These are phyloP conservation scores for Fimicolochytrium jonesii DNA, from an alignment of 192 early-diverging fungal species.

Conservation along the genomic window DNA sequence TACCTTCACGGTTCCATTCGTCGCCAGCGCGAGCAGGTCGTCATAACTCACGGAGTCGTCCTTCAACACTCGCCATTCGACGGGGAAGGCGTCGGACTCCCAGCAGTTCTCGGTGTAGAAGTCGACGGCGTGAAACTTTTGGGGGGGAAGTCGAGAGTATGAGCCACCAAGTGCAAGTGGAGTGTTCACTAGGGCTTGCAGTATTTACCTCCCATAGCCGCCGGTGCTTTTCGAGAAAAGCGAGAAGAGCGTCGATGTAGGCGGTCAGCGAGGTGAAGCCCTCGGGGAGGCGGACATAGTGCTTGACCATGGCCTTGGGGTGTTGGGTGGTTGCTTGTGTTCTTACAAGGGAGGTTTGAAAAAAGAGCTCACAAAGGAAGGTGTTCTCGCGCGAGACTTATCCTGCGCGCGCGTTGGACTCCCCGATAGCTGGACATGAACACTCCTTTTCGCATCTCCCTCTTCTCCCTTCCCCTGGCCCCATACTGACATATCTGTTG, in stretches of 20 bases:
- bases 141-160: background rate
- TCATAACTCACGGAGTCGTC: conserved; percentile 3
- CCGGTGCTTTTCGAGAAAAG: background rate
- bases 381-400: too few relatives aligned
- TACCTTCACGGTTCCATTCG: conserved; percentile 19
- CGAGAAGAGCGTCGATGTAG: background rate
- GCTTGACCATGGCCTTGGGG: too few relatives aligned
- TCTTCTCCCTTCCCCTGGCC: too few relatives aligned
- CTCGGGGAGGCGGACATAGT: conserved; percentile 10
- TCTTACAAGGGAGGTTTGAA: too few relatives aligned
- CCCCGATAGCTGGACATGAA: too few relatives aligned
- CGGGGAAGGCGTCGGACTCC: conserved; percentile 18
- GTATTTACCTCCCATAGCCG: conserved; percentile 3
- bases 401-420: too few relatives aligned
- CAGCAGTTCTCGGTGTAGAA: conserved; percentile 36
- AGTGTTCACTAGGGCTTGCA: too few relatives aligned
- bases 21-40: conserved; percentile 28
- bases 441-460: too few relatives aligned
- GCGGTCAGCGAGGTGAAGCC: background rate
- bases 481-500: too few relatives aligned
- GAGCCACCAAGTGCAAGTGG: background rate
- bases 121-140: conserved; percentile 34
- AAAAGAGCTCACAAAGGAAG: too few relatives aligned
- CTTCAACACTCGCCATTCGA: conserved; percentile 23
- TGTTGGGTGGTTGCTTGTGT: too few relatives aligned